Conservation (phyloP, 2,329 filamentous ascomycete species). For the Cercospora zeae-maydis region DNA sequence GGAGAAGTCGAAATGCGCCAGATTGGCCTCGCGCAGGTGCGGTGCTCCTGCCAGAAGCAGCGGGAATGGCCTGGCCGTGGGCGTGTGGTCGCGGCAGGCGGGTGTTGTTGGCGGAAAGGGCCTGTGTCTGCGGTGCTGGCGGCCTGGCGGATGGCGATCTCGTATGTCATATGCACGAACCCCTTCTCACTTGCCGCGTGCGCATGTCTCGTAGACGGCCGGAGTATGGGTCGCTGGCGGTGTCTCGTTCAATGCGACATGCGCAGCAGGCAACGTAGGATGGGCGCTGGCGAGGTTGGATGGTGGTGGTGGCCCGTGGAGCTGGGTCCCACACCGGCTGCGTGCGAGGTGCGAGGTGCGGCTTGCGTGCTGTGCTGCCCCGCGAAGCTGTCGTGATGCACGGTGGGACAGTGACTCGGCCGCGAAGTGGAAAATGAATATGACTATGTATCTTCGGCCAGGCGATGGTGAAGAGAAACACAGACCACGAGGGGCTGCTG, state of each 20-base stretch:
- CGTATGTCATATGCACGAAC: background rate
- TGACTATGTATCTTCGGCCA: background rate
- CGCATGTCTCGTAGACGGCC: constrained; percentile 1
- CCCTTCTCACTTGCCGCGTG: background rate
- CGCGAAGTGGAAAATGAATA: background rate
- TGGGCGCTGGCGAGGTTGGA: background rate
- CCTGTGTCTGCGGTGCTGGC: background rate
- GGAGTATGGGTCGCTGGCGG: background rate
- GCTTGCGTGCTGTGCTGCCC: constrained; percentile 3
- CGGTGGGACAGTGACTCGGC: background rate
- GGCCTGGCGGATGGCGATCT: background rate
- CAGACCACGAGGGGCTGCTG: constrained; percentile 8
- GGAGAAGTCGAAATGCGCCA: constrained; percentile 12
- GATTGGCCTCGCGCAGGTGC: background rate
- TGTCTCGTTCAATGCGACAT: background rate
- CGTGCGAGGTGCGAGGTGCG: background rate
- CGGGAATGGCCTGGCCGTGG: background rate
- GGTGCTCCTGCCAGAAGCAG: constrained; percentile 3
- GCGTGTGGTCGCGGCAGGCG: background rate
- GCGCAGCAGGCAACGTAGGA: background rate
- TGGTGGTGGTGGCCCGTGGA: background rate
- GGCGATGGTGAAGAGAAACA: constrained; percentile 3
- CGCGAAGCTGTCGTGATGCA: background rate
- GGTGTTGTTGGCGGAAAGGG: background rate
- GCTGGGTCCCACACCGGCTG: background rate